Base-by-base conservation (phyloP, 1,284 basidiomycete species). In the Ceraceosorus guamensis region DNA sequence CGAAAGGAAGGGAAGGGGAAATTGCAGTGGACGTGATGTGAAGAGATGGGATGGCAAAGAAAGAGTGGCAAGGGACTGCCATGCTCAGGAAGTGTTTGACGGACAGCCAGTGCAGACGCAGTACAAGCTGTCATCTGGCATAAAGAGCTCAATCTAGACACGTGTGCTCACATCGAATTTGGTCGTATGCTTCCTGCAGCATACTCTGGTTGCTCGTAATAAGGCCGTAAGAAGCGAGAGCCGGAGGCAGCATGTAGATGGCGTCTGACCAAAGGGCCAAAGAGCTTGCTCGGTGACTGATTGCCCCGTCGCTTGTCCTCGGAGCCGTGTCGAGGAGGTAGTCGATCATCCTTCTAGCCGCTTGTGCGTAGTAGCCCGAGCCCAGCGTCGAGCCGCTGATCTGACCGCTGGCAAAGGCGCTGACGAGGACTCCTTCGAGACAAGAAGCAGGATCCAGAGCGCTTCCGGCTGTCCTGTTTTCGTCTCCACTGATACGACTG, bases 171-270 rank as follows among this genome's bases (percentile, higher is more conserved):
- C n/a, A n/a, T n/a, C n/a, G n/a, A n/a, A 88, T 84, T 74, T 96
- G 92, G 39, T 82, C 83, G 77, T 89, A 87, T 0, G 89, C 86
- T 53, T 83, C 81, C 35, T 79, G 75, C 7, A 93, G 70, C 30
- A 91, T 79, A 1, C 84, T 83, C 44, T 82, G 75, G 76, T 93
- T 91, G 33, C 78, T 71, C 0, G 83, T 84, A 31, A 84, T 66
- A 35, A 85, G 84, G 33, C 88, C 92, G 73, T 90, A 92, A 77
- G 87, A 91, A 0, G 91, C 89, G 7, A 96, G 77, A 77, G 92
- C 95, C 0, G 91, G 91, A 0, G 91, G 91, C 0, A 87, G 87
- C 89, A 92, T 90, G 77, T 87, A 90, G 6, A 88, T 81, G 13
- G 67, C 65, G 16, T 76, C 73, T 48, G 66, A 68, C 79, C 72